Conservation (phyloP, 495 filamentous ascomycete genomes). For the Penicillium silybi region DNA sequence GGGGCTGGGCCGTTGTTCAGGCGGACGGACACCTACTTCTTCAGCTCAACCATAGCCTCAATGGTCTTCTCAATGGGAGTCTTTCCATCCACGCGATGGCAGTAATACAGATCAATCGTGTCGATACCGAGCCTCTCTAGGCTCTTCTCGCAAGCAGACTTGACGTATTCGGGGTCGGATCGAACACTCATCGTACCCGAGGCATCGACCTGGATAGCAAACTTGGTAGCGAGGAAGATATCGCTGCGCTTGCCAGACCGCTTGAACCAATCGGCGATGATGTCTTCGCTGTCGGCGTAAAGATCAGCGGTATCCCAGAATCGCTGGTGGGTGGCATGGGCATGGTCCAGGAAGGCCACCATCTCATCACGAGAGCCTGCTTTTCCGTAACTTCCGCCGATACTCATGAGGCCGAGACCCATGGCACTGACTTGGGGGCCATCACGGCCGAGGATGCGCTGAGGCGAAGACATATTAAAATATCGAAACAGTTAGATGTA, state of each 20-base stretch:
- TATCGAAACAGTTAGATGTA: no score
- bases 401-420: slow-evolving; percentile 54
- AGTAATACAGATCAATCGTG: slow-evolving; percentile 60
- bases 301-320: slow-evolving; percentile 61
- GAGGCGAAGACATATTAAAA: slow-evolving; percentile 16
- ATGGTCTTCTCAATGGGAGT: slow-evolving; percentile 57
- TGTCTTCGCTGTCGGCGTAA: slow-evolving; percentile 39
- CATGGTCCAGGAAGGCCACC: slow-evolving; percentile 37
- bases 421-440: slow-evolving; percentile 52
- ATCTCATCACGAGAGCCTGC: slow-evolving; percentile 32
- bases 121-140: slow-evolving; percentile 49
- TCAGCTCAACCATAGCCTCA: slow-evolving; percentile 54
- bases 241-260: slow-evolving; percentile 50
- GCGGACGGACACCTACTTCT: slow-evolving; percentile 28
- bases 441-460: slow-evolving; percentile 45
- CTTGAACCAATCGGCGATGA: slow-evolving; percentile 56
- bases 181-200: slow-evolving; percentile 27
- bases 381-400: slow-evolving; percentile 46
- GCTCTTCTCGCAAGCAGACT: slow-evolving; percentile 47
- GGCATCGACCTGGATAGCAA: slow-evolving; percentile 29
- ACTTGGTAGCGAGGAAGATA: slow-evolving; percentile 58
- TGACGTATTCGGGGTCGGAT: slow-evolving; percentile 51
- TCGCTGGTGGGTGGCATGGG: slow-evolving; percentile 48
- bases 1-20: no score
- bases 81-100: slow-evolving; percentile 31